These are phyloP conservation scores for Penicillium argentinense DNA, from an alignment of 495 filamentous ascomycete species.

Conservation along the genomic window DNA sequence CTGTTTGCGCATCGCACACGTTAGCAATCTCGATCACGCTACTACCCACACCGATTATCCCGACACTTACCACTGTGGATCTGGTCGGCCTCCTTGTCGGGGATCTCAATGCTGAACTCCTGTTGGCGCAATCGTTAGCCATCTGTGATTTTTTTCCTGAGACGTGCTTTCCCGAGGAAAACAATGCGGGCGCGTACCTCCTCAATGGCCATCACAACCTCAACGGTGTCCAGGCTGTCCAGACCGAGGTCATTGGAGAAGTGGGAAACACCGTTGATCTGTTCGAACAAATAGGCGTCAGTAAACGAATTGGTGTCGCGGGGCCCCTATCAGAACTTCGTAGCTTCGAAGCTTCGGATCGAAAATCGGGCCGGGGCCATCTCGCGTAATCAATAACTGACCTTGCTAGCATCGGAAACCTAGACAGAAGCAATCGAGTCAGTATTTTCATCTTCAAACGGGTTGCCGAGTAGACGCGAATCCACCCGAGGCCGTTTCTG, in stretches of 20 bases:
- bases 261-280: slow-evolving; percentile 82
- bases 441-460: slow-evolving; percentile 15
- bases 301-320: slow-evolving; percentile 7
- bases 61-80: slow-evolving; percentile 89
- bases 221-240: slow-evolving; percentile 96
- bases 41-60: background rate
- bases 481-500: slow-evolving; percentile 6
- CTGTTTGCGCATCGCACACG: slow-evolving; percentile 45
- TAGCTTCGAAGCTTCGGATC: background rate
- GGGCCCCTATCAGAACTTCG: slow-evolving; percentile 1
- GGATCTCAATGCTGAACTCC: slow-evolving; percentile 99
- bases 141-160: slow-evolving; percentile 7
- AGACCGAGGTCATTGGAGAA: slow-evolving; percentile 95
- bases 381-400: slow-evolving; percentile 40
- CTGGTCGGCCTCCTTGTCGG: slow-evolving; percentile 95
- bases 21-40: slow-evolving; percentile 6
- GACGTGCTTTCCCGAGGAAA: slow-evolving; percentile 16
- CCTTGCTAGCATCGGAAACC: slow-evolving; percentile 76
- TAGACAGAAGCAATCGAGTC: slow-evolving; percentile 27
- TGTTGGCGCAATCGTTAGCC: slow-evolving; percentile 41
- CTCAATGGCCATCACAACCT: slow-evolving; percentile 99
- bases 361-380: background rate
- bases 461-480: slow-evolving; percentile 10
- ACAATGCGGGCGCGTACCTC: slow-evolving; percentile 63
- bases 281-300: slow-evolving; percentile 14